Conservation (phyloP, 2,329 filamentous ascomycete genomes). For the Lecanicillium sp. region DNA sequence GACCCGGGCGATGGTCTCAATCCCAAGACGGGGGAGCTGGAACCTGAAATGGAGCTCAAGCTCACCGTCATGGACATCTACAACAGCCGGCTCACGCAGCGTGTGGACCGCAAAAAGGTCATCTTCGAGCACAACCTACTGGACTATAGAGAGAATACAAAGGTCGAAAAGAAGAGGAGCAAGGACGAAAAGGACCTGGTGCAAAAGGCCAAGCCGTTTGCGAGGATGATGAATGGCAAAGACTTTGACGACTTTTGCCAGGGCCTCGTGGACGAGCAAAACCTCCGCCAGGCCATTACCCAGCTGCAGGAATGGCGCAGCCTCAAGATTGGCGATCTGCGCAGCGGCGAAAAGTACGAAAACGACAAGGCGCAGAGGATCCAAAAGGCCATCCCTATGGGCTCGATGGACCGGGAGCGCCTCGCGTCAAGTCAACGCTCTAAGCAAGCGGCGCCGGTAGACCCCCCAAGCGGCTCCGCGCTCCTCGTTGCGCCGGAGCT, state of each 20-base stretch:
- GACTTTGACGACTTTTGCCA: slow-evolving; percentile 85
- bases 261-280: slow-evolving; percentile 83
- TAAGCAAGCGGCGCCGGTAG: slow-evolving; percentile 58
- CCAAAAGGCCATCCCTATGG: slow-evolving; percentile 63
- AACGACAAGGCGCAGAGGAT: slow-evolving; percentile 72
- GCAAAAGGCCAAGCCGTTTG: slow-evolving; percentile 92
- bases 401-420: slow-evolving; percentile 74
- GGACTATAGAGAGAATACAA: slow-evolving; percentile 87
- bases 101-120: slow-evolving; percentile 91
- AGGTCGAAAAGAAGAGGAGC: slow-evolving; percentile 85
- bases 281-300: slow-evolving; percentile 78
- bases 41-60: slow-evolving; percentile 96
- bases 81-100: slow-evolving; percentile 81
- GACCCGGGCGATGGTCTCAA: slow-evolving; percentile 93
- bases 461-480: slow-evolving; percentile 67
- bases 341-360: slow-evolving; percentile 87
- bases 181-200: slow-evolving; percentile 90
- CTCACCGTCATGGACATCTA: slow-evolving; percentile 98
- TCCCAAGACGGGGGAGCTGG: slow-evolving; percentile 71
- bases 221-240: slow-evolving; percentile 88
- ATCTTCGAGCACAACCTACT: slow-evolving; percentile 92
- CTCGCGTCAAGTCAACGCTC: slow-evolving; percentile 64
- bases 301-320: slow-evolving; percentile 93
- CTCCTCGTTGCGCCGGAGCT: slow-evolving; percentile 74
- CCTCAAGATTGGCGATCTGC: slow-evolving; percentile 75